Percentiles rank a stretch among this genome's conserved stretches.
These are phyloP conservation scores for Geranomyces michiganensis DNA, from an alignment of 192 early-diverging fungal species.

Conservation along the genomic window DNA sequence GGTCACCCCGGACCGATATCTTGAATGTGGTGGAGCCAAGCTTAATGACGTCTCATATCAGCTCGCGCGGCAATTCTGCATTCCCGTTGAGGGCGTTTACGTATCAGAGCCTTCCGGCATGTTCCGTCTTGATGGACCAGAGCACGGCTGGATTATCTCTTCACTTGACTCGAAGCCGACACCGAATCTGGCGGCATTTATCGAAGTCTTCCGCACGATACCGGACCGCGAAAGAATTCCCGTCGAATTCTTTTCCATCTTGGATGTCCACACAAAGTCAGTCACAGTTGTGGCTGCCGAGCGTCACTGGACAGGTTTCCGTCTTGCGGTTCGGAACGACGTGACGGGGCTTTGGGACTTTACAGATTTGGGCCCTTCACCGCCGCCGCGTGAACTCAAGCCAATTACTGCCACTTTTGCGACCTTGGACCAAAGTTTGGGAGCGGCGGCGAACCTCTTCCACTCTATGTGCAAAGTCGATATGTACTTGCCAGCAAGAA, in stretches of 20 bases:
- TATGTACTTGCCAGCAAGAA: slow-evolving; percentile 76
- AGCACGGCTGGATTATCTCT: slow-evolving; percentile 74
- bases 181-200: slow-evolving; percentile 76
- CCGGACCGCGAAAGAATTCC: slow-evolving; percentile 79
- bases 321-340: slow-evolving; percentile 74
- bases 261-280: slow-evolving; percentile 77
- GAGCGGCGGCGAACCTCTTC: slow-evolving; percentile 73
- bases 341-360: slow-evolving; percentile 81
- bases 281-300: slow-evolving; percentile 85
- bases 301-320: slow-evolving; percentile 84
- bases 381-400: slow-evolving; percentile 60
- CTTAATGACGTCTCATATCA: slow-evolving; percentile 60
- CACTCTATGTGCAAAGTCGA: slow-evolving; percentile 79
- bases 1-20: slow-evolving; percentile 82
- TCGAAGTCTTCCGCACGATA: slow-evolving; percentile 69
- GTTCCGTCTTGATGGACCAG: slow-evolving; percentile 72
- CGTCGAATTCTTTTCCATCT: slow-evolving; percentile 79
- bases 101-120: slow-evolving; percentile 67
- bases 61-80: slow-evolving; percentile 52
- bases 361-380: slow-evolving; percentile 61
- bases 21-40: slow-evolving; percentile 84
- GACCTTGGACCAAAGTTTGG: slow-evolving; percentile 70
- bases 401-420: slow-evolving; percentile 76
- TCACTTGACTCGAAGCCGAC: slow-evolving; percentile 75
- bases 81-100: slow-evolving; percentile 75